Evolutionary conservation across 108 stramenopile genomes (phyloP).

Genomic region (Cylindrotheca fusiformis): DNA sequence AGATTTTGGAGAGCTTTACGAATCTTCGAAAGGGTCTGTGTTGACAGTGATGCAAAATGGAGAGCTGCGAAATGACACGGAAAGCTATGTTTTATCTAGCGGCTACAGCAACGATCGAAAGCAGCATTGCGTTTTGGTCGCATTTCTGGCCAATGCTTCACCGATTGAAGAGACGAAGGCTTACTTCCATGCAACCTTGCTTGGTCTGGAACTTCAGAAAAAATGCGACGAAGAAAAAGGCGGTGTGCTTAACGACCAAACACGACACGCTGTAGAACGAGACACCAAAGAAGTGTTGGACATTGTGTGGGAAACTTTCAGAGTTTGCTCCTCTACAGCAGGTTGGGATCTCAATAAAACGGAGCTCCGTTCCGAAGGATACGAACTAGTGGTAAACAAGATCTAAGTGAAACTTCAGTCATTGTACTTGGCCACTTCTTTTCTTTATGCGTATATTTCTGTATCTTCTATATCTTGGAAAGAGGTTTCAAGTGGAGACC

Average conservation of each 20-base stretch:
- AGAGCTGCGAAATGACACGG: conserved; percentile 4
- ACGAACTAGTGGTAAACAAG: no score
- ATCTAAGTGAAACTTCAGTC: conserved; percentile 12
- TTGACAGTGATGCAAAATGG: not conserved
- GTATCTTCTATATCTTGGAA: no score
- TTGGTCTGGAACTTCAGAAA: conserved; percentile 17
- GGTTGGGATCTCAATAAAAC: conserved; percentile 48
- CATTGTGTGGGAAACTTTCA: conserved; percentile 32
- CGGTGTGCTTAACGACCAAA: not conserved
- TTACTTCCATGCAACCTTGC: conserved; percentile 59
- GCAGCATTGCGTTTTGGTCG: conserved; percentile 37
- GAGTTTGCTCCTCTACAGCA: conserved; percentile 7
- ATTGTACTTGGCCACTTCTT: no score
- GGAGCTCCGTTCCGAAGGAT: conserved; percentile 33
- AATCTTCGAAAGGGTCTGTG: conserved; percentile 22
- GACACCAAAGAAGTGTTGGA: conserved; percentile 1
- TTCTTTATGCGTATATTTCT: no score
- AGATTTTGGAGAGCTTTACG: conserved; percentile 50
- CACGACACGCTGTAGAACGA: not conserved
- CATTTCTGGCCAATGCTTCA: conserved; percentile 35
- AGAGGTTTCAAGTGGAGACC: no score
- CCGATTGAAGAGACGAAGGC: conserved; percentile 55
- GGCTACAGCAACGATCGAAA: conserved; percentile 10
- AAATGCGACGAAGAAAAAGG: no score
- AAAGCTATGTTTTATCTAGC: conserved; percentile 31